Conservation (phyloP, 352 stramenopile genomes). For the Phytophthora boehmeriae region DNA sequence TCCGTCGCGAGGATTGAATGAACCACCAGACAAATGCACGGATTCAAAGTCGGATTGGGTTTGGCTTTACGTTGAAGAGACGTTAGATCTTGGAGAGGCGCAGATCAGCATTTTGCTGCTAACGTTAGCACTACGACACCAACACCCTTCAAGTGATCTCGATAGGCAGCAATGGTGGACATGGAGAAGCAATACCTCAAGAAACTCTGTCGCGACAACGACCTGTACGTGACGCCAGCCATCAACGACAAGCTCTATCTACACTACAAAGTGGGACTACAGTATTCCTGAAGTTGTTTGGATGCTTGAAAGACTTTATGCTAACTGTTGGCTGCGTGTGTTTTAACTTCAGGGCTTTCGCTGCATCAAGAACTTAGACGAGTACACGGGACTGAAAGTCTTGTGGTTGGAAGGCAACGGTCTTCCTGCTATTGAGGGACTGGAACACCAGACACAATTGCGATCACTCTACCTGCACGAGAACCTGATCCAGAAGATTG, state of each 20-base stretch:
- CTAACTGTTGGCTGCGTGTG: too few species aligned
- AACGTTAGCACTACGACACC: background rate
- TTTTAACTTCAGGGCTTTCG: constrained; percentile 73
- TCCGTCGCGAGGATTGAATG: background rate
- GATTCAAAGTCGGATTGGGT: background rate
- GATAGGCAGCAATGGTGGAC: constrained; percentile 61
- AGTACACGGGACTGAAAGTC: constrained; percentile 94
- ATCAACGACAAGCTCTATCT: constrained; percentile 97
- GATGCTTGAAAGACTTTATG: too few species aligned
- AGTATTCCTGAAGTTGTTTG: background rate
- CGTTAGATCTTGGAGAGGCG: background rate
- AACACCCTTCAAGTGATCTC: background rate
- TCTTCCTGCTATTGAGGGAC: constrained; percentile 87
- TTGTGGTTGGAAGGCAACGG: constrained; percentile 96
- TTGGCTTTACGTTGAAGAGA: background rate
- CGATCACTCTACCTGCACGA: constrained; percentile 94
- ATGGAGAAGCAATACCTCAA: constrained; percentile 90
- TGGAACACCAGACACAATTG: constrained; percentile 88
- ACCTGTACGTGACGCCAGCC: constrained; percentile 91
- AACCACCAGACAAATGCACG: background rate
- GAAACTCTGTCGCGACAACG: constrained; percentile 90
- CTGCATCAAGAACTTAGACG: constrained; percentile 93
- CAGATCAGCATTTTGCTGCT: too few species aligned
- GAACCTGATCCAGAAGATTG: constrained; percentile 95
- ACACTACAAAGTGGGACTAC: constrained; percentile 88